Base-by-base conservation (phyloP, 495 filamentous ascomycete species). In the Pseudotulostoma volvatum region DNA sequence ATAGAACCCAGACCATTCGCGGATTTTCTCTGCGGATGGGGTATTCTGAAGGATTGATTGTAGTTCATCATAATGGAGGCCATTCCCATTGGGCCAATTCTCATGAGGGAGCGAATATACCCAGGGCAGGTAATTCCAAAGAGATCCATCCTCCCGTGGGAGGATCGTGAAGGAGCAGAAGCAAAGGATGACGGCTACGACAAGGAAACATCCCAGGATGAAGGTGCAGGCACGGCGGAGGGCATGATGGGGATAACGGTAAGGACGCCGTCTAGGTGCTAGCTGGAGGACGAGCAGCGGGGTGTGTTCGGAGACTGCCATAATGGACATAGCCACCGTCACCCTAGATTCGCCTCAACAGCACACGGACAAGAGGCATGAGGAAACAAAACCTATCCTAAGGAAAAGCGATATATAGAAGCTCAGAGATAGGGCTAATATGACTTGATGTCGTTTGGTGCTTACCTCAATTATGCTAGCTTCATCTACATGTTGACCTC, bases 1-100 rank as follows among this genome's bases (percentile, higher is more conserved):
- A 48, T 96, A 96, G 58, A 95, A 96, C 43, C 70, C 60, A 51
- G 80, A 88, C 85, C 85, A 95, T 56, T 92, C 77, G 40, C 71
- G 63, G 4, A 73, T 75, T 48, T 76, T 77, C 18, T 69, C 63
- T 33, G 72, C 68, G 20, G 73, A 73, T 0, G 87, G 87, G 1
- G 79, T 86, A 9, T 73, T 62, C 17, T 76, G 57, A 37, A 95
- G 61, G 31, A 93, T 72, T 11, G 67, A 56, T 43, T 79, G 69
- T 15, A 95, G 72, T 41, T 84, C 68, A 31, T 76, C 62, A 50
- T 76, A 83, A 25, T 60, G 63, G 25, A 79, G 36, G 45, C 73
- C 68, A 51, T 70, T 31, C 30, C 58, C 61, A 36, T 67, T 55
- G 4, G 58, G 63, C 63, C 64, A 63, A 36, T 43, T 42, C 18